Evolutionary conservation across 192 early-diverging fungal genomes (phyloP).

Genomic region (Podila verticillata): DNA sequence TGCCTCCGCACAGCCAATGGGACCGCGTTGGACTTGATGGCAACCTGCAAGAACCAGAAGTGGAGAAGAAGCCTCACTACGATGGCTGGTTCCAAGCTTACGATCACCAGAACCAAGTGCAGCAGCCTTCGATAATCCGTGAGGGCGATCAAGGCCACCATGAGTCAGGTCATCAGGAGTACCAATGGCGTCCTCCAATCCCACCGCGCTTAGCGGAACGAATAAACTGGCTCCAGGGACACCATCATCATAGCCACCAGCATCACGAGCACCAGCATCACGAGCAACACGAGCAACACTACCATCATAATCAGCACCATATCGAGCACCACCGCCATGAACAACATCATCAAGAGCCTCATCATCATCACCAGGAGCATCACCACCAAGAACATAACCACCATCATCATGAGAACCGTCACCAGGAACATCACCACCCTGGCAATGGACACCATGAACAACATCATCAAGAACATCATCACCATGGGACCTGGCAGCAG

Average conservation of each 20-base stretch:
- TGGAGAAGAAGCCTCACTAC: conserved; percentile 56
- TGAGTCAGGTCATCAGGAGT: background rate
- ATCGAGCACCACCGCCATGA: conserved; percentile 8
- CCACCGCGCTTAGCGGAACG: conserved; percentile 10
- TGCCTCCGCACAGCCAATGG: conserved; percentile 57
- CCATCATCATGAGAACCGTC: background rate
- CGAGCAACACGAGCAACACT: conserved; percentile 12
- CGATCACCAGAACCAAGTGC: conserved; percentile 40
- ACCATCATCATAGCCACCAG: conserved; percentile 21
- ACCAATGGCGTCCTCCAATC: conserved; percentile 18
- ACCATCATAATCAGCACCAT: conserved; percentile 11
- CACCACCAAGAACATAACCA: conserved; percentile 13
- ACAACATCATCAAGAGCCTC: conserved; percentile 6
- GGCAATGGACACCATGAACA: conserved; percentile 7
- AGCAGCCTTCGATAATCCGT: conserved; percentile 8
- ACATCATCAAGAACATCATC: conserved; percentile 7
- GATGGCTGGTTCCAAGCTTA: conserved; percentile 60
- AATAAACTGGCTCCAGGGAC: conserved; percentile 8
- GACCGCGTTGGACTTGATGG: conserved; percentile 65
- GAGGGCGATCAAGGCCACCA: background rate
- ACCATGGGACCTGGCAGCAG: background rate
- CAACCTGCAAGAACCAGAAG: conserved; percentile 58
- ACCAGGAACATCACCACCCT: conserved; percentile 4
- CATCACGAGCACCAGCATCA: conserved; percentile 24
- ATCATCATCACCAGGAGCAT: background rate